Evolutionary conservation across 2,329 filamentous ascomycete species (phyloP).

Genomic region (Grosmannia clavigera): DNA sequence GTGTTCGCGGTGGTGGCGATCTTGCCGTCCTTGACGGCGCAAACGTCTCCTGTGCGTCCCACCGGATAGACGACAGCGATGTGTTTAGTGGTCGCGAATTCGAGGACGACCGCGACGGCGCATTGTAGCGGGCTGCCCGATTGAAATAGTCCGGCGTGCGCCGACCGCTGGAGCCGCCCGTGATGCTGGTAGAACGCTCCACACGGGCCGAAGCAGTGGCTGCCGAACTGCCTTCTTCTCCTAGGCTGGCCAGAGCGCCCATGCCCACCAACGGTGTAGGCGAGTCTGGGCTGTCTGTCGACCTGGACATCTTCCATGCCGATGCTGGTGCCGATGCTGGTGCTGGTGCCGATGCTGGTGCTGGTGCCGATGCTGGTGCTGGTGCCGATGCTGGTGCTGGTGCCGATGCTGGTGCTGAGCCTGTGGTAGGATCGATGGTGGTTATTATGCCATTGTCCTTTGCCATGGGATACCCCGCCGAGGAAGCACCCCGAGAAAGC

Average conservation of each 20-base stretch:
- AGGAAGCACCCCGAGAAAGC: slow-evolving; percentile 43
- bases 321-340: too few relatives aligned
- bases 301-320: not conserved
- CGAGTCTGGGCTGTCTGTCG: not conserved
- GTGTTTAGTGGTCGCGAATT: slow-evolving; percentile 34
- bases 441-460: slow-evolving; percentile 33
- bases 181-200: not conserved
- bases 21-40: not conserved
- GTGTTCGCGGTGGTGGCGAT: slow-evolving; percentile 2
- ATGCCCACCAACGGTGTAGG: not conserved
- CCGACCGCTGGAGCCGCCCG: slow-evolving; percentile 20
- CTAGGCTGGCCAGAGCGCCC: not conserved
- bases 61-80: slow-evolving; percentile 16
- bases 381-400: too few relatives aligned
- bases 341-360: not conserved
- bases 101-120: slow-evolving; percentile 43
- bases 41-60: slow-evolving; percentile 29
- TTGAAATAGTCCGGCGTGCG: slow-evolving; percentile 44
- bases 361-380: not conserved
- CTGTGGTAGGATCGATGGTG: slow-evolving; percentile 11
- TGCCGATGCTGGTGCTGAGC: not conserved
- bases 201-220: not conserved
- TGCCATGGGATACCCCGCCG: slow-evolving; percentile 1
- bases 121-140: slow-evolving; percentile 39
- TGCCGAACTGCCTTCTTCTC: not conserved